Evolutionary conservation across 1,139 yeast species (phyloP), one percentile per base, ranked within the genome.

Genomic region (Kurtzmaniella quercitrusa): DNA sequence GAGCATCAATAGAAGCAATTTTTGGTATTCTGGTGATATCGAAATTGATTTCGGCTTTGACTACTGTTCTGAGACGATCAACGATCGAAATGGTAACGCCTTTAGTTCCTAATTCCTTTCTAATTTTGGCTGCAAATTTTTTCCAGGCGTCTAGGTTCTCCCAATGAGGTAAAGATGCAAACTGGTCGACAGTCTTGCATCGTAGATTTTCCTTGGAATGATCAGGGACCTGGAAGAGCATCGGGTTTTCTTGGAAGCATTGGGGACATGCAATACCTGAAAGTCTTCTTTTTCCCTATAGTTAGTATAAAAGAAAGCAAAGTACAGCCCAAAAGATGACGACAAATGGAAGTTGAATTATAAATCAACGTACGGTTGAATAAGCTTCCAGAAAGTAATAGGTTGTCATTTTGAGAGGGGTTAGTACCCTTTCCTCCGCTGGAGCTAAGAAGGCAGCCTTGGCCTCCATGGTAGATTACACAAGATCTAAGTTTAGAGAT

Each of bases 341-440:
- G n/a, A n/a, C n/a, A n/a, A n/a, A n/a, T n/a, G n/a, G n/a, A n/a
- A n/a, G n/a, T n/a, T 27, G 15, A 12, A 6, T 11, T 6, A 14
- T 21, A 8, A 21, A 21, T 5, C 8, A 21, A 21, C 68, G 14
- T 55, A 58, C 63, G 47, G 60, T 73, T 17, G 84, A 75, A 52
- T 84, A 84, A 3, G 73, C 72, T 48, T 82, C 89, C 18, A 81
- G 58, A 51, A 82, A 84, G 52, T 82, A 83, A 5, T 82, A 71
- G 58, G 70, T 77, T 0, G 87, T 79, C 46, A 79, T 53, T 2
- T 69, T 60, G 29, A 72, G 58, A 3, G 69, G 64, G 3, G 52
- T 48, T 9, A 65, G 44, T 1, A 41, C n/a, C 33, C 65, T 48
- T 16, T 63, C 62, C 15, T 43, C 50, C 9, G 54, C 46, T 2